phyloP scores from a whole-genome alignment of 2,329 filamentous ascomycete genomes.

The Gliomastix tumulicola region DNA sequence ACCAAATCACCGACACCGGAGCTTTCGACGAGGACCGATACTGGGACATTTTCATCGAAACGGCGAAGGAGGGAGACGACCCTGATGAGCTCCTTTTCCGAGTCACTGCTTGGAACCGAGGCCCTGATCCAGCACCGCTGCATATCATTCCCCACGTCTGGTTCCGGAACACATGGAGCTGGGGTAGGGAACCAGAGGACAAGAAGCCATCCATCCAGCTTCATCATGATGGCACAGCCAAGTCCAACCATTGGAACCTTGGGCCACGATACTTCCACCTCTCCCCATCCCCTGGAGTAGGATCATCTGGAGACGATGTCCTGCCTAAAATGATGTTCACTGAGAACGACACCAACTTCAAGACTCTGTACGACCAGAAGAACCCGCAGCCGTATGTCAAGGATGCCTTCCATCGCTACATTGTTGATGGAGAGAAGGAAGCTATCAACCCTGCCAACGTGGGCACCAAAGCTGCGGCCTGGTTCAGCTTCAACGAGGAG shows the following conservation, averaged over 20 bases:
- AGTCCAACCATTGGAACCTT: conserved; percentile 72
- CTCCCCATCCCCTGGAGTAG: conserved; percentile 84
- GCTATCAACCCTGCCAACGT: conserved; percentile 73
- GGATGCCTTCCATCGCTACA: conserved; percentile 86
- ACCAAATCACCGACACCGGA: conserved; percentile 85
- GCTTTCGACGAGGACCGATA: conserved; percentile 84
- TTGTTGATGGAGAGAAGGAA: conserved; percentile 73
- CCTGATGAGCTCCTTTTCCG: conserved; percentile 89
- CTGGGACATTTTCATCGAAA: conserved; percentile 97
- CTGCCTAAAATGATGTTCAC: conserved; percentile 84
- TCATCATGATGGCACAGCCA: conserved; percentile 58
- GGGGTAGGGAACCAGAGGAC: conserved; percentile 71
- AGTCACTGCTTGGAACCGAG: conserved; percentile 93
- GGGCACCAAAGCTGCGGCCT: conserved; percentile 86
- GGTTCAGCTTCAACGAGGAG: conserved; percentile 87
- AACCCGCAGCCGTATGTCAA: conserved; percentile 86
- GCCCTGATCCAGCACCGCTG: conserved; percentile 80
- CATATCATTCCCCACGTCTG: conserved; percentile 93
- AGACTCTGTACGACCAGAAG: conserved; percentile 66
- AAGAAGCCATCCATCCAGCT: conserved; percentile 75
- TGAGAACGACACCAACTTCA: conserved; percentile 89
- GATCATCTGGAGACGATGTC: conserved; percentile 72
- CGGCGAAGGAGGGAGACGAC: conserved; percentile 87
- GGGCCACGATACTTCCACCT: conserved; percentile 79
- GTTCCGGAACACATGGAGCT: conserved; percentile 97